Conservation (phyloP, 305 asterid species). For the Fraxinus baroniana region DNA sequence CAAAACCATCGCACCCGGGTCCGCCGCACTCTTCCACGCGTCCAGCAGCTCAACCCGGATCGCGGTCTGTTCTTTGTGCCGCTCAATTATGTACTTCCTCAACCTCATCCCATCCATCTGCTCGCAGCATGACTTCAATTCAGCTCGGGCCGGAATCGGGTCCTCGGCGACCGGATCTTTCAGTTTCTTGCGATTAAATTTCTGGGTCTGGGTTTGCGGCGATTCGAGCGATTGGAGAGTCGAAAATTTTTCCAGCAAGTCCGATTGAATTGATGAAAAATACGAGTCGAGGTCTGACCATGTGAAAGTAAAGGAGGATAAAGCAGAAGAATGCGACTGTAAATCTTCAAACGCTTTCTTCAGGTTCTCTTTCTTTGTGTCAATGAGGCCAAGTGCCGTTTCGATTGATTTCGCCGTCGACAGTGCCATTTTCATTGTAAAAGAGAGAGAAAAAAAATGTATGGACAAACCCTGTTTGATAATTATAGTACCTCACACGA, state of each 20-base stretch:
- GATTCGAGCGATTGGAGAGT: slow-evolving; percentile 37
- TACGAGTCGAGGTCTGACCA: slow-evolving; percentile 57
- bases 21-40: slow-evolving; percentile 55
- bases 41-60: slow-evolving; percentile 51
- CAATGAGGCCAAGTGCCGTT: slow-evolving; percentile 40
- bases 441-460: not conserved
- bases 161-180: slow-evolving; percentile 16
- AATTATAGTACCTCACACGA: not conserved
- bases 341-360: slow-evolving; percentile 38
- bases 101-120: slow-evolving; percentile 57
- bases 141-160: slow-evolving; percentile 45
- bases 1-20: slow-evolving; percentile 50
- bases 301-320: slow-evolving; percentile 37
- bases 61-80: slow-evolving; percentile 46
- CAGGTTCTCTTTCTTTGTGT: slow-evolving; percentile 40
- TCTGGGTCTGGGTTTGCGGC: slow-evolving; percentile 20
- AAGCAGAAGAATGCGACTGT: slow-evolving; percentile 33
- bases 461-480: not conserved
- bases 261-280: slow-evolving; percentile 46
- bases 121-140: slow-evolving; percentile 48
- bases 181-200: slow-evolving; percentile 13
- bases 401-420: slow-evolving; percentile 36
- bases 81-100: slow-evolving; percentile 44
- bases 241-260: slow-evolving; percentile 38
- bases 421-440: slow-evolving; percentile 28